Base-by-base conservation (phyloP, 129 eudicot species). In the Flaveria robusta region DNA sequence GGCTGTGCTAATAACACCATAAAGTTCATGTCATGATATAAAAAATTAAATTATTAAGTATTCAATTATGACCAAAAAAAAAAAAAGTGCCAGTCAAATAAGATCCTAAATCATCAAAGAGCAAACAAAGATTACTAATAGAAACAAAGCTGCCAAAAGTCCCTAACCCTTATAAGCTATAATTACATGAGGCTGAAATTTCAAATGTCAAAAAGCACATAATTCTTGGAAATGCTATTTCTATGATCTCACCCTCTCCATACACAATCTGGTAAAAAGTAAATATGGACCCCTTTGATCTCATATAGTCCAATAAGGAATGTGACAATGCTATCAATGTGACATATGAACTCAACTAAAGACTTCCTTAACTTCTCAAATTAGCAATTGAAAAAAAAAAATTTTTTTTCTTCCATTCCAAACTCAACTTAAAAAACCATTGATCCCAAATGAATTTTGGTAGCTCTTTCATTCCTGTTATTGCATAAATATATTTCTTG, bases 131-230 rank as follows among this genome's bases (percentile, higher is more conserved):
- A 70, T 70, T 46, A 70, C 50, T 47, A 47, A 14, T 13, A 69
- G 74, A 46, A 23, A 47, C 15, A 69, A 39, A 22, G 23, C 2
- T 14, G 41, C 14, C 74, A 12, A 45, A 46, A 45, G 41, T 8
- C 27, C 46, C 29, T 42, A 62, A 3, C 46, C 43, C 58, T 18
- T 43, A 26, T 37, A 55, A 34, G 39, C 73, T 31, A 65, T 51
- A 31, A 22, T 65, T 18, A 27, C 79, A 46, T 64, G 29, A 47
- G 64, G 64, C 79, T 18, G 8, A 49, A 5, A 20, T 76, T 37
- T 76, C 31, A 65, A n/a, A 75, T 49, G 52, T 47, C 41, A 47
- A 41, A 49, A 65, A 29, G 43, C 18, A 20, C 66, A 73, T 51
- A 34, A 22, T 49, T 66, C 18, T 39, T 56, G 15, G 9, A 0